Evolutionary conservation across 495 filamentous ascomycete genomes (phyloP).

Genomic region (Parmelia sp.): DNA sequence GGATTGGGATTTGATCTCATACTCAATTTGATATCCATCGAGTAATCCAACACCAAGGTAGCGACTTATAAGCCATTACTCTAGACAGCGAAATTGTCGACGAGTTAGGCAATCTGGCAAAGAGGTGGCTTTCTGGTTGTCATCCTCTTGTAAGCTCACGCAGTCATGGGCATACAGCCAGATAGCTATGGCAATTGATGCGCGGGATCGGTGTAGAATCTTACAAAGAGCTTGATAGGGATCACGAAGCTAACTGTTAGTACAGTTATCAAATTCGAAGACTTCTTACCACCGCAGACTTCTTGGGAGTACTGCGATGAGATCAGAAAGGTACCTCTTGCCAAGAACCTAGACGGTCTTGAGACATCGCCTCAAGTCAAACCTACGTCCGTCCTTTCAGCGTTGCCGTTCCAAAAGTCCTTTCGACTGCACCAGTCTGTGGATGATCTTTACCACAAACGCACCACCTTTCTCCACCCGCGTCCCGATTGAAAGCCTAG

Average conservation of each 20-base stretch:
- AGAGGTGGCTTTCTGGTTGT: not conserved
- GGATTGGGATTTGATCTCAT: not conserved
- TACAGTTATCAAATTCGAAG: not conserved
- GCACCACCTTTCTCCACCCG: too few relatives aligned
- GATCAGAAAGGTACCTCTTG: not conserved
- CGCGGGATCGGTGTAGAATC: not conserved
- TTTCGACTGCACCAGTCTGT: not conserved
- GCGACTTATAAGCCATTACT: not conserved
- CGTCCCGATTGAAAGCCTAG: too few relatives aligned
- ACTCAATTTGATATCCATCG: not conserved
- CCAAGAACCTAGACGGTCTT: not conserved
- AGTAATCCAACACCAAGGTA: not conserved
- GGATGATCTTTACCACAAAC: not conserved
- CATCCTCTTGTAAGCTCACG: not conserved
- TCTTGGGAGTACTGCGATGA: not conserved
- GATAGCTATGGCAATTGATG: not conserved
- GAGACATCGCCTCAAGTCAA: not conserved
- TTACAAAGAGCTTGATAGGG: not conserved
- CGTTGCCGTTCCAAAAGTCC: not conserved
- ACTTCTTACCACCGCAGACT: not conserved
- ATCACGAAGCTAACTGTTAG: not conserved
- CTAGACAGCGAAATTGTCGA: not conserved
- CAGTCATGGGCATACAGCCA: not conserved
- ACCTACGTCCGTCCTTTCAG: not conserved
- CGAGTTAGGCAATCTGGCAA: not conserved